Base-by-base conservation (phyloP, 306 rosid species). In the Ochetophila trinervis region DNA sequence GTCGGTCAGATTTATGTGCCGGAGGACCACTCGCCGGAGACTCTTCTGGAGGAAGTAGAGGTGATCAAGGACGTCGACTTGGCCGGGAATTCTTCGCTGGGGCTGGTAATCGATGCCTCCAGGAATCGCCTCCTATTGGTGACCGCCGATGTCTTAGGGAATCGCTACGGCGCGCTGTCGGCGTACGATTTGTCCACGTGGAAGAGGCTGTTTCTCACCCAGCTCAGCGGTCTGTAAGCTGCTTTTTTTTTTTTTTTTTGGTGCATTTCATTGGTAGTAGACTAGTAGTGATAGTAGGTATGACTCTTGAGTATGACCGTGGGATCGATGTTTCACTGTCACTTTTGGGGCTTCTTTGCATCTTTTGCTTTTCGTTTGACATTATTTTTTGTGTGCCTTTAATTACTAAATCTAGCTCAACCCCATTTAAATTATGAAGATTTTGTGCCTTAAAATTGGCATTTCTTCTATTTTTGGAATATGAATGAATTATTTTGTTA, bases 131-230 rank as follows among this genome's bases (percentile, higher is more conserved):
- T 86, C 34, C 83, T 93, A 0, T 84, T 90, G 2, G 89, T 72
- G 44, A n/a, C 73, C 35, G 88, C 89, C 2, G 96, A 93, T 35
- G 64, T 70, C 12, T 18, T 84, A 12, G 77, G 91, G 2, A 84
- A 79, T 50, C 74, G 79, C 6, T 87, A 85, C 58, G 55, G 85
- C 18, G 93, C 87, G 3, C 76, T 93, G 11, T 76, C 77, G 0
- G 98, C 97, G 5, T 87, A 87, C 21, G 98, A 93, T 78, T 67
- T 89, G 68, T 69, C 91, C 36, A 68, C 93, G 50, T 87, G 89
- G 89, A 70, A 86, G 24, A 84, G 90, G 17, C 60, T 87, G 40
- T 93, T 89, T 76, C 84, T 89, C 15, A 81, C 97, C 12, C 88
- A 74, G 19, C 97, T 89, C 62, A 27, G 66, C 23, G 84, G 79